Evolutionary conservation across 1,139 yeast genomes (phyloP).

Genomic region (Kodamaea alishanica): DNA sequence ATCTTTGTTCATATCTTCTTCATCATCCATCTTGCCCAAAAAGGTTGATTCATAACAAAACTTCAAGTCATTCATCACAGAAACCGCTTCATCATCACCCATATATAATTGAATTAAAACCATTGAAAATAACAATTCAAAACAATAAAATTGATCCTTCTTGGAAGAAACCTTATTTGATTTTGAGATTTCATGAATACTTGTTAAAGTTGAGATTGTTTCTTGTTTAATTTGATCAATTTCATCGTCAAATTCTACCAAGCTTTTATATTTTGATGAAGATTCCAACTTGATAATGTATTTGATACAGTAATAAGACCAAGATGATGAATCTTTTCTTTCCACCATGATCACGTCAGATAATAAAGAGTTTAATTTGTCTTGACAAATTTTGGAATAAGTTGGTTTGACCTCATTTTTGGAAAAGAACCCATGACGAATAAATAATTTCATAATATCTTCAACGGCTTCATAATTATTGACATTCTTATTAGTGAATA

Average conservation of each 20-base stretch:
- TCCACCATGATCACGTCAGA: conserved; percentile 51
- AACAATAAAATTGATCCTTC: conserved; percentile 34
- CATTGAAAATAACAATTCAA: conserved; percentile 75
- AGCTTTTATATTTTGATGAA: conserved; percentile 23
- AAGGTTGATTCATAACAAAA: conserved; percentile 43
- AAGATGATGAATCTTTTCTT: conserved; percentile 47
- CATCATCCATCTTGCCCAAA: conserved; percentile 24
- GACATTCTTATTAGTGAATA: conserved; percentile 11
- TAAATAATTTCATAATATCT: conserved; percentile 47
- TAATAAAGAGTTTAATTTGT: conserved; percentile 62
- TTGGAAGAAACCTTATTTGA: conserved; percentile 8
- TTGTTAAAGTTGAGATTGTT: conserved; percentile 47
- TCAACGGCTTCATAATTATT: conserved; percentile 39
- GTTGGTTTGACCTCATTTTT: conserved; percentile 10
- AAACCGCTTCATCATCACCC: conserved; percentile 77
- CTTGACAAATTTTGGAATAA: conserved; percentile 43
- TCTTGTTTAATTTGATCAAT: conserved; percentile 46
- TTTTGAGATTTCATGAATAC: conserved; percentile 33
- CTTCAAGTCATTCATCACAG: conserved; percentile 69
- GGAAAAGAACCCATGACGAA: conserved; percentile 56
- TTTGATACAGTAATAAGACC: conserved; percentile 52
- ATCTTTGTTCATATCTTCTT: conserved; percentile 10
- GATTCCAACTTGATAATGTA: conserved; percentile 27
- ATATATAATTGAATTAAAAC: conserved; percentile 73
- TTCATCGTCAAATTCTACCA: conserved; percentile 53